Percentiles rank a stretch among this genome's conserved stretches.
phyloP scores from a whole-genome alignment of 768 basidiomycete genomes.

The Russula earlei region DNA sequence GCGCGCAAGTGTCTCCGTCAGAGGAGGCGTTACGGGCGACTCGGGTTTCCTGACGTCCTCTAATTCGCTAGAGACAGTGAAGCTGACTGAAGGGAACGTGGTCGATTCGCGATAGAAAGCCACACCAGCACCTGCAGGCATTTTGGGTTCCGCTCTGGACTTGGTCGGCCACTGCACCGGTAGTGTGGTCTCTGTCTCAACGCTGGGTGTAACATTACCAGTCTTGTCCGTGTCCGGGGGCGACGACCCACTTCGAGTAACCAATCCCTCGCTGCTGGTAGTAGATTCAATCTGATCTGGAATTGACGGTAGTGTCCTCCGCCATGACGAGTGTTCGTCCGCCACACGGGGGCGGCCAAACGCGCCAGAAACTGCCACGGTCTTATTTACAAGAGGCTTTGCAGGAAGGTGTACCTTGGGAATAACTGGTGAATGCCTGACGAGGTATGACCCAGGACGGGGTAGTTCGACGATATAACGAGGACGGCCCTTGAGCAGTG shows the following conservation, averaged over 20 bases:
- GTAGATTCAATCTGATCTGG: slow-evolving; percentile 16
- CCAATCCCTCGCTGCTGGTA: slow-evolving; percentile 28
- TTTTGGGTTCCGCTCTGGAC: slow-evolving; percentile 51
- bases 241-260: slow-evolving; percentile 59
- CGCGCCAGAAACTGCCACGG: slow-evolving; percentile 12
- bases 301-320: slow-evolving; percentile 25
- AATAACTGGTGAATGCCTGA: slow-evolving; percentile 7
- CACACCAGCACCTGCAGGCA: slow-evolving; percentile 62
- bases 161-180: slow-evolving; percentile 25
- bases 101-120: slow-evolving; percentile 64
- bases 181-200: slow-evolving; percentile 30
- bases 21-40: not conserved
- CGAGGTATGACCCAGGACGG: slow-evolving; percentile 9
- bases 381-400: slow-evolving; percentile 15
- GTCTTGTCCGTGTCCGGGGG: slow-evolving; percentile 42
- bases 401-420: slow-evolving; percentile 36
- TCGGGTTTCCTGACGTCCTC: slow-evolving; percentile 29
- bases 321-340: slow-evolving; percentile 33
- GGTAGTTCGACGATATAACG: slow-evolving; percentile 34
- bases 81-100: slow-evolving; percentile 47
- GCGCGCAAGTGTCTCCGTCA: slow-evolving; percentile 1
- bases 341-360: slow-evolving; percentile 29
- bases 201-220: slow-evolving; percentile 25
- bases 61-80: slow-evolving; percentile 73
- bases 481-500: slow-evolving; percentile 26